phyloP scores from a whole-genome alignment of 306 rosid species.

The Begonia masoniana region DNA sequence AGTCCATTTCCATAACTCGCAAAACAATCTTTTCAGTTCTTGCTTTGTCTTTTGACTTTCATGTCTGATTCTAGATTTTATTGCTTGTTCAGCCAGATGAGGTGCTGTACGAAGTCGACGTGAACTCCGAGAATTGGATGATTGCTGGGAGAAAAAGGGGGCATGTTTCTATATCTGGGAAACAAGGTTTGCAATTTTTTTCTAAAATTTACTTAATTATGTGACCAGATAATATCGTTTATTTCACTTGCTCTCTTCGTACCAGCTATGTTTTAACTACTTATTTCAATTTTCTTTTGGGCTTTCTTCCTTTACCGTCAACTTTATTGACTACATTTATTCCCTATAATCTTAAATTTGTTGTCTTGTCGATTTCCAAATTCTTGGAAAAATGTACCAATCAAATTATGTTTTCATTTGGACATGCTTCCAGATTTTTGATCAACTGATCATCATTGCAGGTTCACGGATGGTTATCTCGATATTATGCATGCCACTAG shows the following conservation, averaged over 20 bases:
- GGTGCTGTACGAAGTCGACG: conserved; percentile 74
- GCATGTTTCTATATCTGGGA: conserved; percentile 51
- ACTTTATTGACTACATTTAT: too few species aligned
- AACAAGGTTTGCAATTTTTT: conserved; percentile 44
- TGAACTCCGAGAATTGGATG: conserved; percentile 90
- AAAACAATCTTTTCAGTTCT: too few species aligned
- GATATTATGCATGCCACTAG: conserved; percentile 76
- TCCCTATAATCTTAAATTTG: too few species aligned
- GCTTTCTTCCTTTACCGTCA: too few species aligned
- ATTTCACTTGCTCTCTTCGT: too few species aligned
- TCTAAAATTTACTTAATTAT: neutral
- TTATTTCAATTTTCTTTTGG: too few species aligned
- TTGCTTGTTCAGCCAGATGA: conserved; percentile 47
- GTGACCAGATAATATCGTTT: too few species aligned
- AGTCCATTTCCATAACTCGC: too few species aligned
- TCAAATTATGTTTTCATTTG: neutral
- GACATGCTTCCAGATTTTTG: conserved; percentile 5
- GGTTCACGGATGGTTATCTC: conserved; percentile 85
- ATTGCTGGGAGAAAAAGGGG: conserved; percentile 98
- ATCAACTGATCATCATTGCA: conserved; percentile 18
- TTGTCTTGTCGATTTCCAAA: too few species aligned
- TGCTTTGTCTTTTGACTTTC: neutral
- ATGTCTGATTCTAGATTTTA: conserved; percentile 2
- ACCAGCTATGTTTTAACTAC: too few species aligned
- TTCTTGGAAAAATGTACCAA: too few species aligned